These are phyloP conservation scores for Chlorella vulgaris DNA, from an alignment of 139 green algal genomes.

Conservation along the genomic window DNA sequence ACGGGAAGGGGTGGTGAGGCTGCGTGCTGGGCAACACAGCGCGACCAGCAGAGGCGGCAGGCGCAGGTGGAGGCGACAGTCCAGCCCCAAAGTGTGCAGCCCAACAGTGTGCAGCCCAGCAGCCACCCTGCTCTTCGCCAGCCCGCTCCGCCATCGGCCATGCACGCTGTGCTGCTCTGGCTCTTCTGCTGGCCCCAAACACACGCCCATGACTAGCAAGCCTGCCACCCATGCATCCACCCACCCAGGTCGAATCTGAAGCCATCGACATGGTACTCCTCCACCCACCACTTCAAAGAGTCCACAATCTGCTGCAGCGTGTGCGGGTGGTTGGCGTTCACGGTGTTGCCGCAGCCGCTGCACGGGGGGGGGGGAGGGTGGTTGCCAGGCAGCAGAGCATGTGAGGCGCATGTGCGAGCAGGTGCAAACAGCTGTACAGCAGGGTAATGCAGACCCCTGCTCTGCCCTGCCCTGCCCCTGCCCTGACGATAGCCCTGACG, in stretches of 20 bases:
- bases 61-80: background rate
- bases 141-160: background rate
- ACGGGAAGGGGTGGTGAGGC: background rate
- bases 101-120: too few relatives aligned
- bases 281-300: constrained; percentile 76
- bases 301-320: constrained; percentile 82
- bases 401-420: too few relatives aligned
- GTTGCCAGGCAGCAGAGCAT: too few relatives aligned
- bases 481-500: too few relatives aligned
- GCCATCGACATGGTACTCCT: constrained; percentile 93
- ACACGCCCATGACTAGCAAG: too few relatives aligned
- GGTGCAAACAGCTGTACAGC: too few relatives aligned
- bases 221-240: background rate
- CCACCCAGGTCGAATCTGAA: constrained; percentile 94
- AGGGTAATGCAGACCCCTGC: too few relatives aligned
- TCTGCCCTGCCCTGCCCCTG: too few relatives aligned
- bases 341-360: constrained; percentile 88
- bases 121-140: background rate
- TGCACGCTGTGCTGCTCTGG: too few relatives aligned
- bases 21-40: background rate
- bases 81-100: background rate
- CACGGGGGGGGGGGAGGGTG: background rate
- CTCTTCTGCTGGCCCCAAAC: too few relatives aligned
- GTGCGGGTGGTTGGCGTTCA: constrained; percentile 88
- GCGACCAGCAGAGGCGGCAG: too few relatives aligned